A percentile compares a stretch with the other conserved stretches of the same genome.
Conservation (phyloP, 768 basidiomycete genomes). For the Lactarius psammicola region DNA sequence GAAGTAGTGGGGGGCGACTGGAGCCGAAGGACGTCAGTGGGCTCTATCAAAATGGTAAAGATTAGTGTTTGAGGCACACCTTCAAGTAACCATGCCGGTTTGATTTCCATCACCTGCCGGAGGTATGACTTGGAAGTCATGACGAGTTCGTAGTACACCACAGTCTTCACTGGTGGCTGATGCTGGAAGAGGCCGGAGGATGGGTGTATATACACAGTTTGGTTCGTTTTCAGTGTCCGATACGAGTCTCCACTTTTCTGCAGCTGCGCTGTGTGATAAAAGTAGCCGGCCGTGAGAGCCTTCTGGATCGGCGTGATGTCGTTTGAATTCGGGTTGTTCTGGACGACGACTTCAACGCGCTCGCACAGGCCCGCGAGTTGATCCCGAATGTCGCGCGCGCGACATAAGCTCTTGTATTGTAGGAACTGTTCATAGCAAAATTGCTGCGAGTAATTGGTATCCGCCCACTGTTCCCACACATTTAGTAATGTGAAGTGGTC, state of each 20-base stretch:
- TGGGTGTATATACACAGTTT: conserved; percentile 96
- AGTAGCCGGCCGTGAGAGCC: conserved; percentile 92
- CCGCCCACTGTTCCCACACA: conserved; percentile 99
- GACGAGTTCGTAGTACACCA: conserved; percentile 96
- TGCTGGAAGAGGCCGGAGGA: conserved; percentile 93
- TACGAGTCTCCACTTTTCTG: conserved; percentile 98
- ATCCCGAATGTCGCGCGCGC: conserved; percentile 94
- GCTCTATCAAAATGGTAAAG: conserved; percentile 10
- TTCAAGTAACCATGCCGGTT: conserved; percentile 91
- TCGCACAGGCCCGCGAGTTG: conserved; percentile 95
- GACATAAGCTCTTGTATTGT: conserved; percentile 90
- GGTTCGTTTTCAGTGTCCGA: conserved; percentile 92
- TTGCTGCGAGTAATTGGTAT: conserved; percentile 95
- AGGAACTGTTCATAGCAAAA: conserved; percentile 96
- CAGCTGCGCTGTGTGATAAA: conserved; percentile 91
- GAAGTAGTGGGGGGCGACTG: conserved; percentile 97
- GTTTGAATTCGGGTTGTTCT: conserved; percentile 86
- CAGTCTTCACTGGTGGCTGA: conserved; percentile 87
- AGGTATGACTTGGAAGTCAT: conserved; percentile 98
- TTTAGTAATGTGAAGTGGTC: conserved; percentile 98
- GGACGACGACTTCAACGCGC: conserved; percentile 89
- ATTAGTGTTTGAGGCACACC: conserved; percentile 45
- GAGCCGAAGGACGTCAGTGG: conserved; percentile 16
- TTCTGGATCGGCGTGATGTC: conserved; percentile 94
- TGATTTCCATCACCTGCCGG: conserved; percentile 98